phyloP scores from a whole-genome alignment of 2,329 filamentous ascomycete species.

The Hymenoscyphus fraxineus region DNA sequence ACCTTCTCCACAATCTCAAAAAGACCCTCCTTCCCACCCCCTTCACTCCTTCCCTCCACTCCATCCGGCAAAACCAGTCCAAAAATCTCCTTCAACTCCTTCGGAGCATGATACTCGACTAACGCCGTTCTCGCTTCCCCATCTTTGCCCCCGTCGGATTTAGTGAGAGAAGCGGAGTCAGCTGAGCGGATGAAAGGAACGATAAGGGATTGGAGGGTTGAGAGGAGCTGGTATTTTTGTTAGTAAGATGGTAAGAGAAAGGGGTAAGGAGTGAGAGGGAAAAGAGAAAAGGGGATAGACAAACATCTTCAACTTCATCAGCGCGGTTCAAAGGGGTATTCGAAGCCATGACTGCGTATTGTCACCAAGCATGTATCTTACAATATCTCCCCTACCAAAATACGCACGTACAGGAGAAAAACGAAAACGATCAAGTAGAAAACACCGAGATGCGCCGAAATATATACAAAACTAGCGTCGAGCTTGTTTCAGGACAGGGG shows the following conservation, averaged over 20 bases:
- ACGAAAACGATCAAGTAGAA: too few species aligned
- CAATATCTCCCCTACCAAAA: too few species aligned
- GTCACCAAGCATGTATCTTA: too few species aligned
- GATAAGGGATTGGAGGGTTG: constrained; percentile 63
- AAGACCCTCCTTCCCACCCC: constrained; percentile 68
- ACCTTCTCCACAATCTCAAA: constrained; percentile 67
- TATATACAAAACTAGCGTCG: background rate
- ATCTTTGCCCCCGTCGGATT: constrained; percentile 48
- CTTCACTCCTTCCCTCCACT: constrained; percentile 50
- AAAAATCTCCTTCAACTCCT: constrained; percentile 52
- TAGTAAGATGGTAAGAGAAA: constrained; percentile 5
- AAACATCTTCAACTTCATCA: constrained; percentile 4
- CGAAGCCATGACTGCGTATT: background rate
- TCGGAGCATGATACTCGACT: constrained; percentile 59
- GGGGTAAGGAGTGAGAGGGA: background rate
- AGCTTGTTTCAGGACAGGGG: background rate
- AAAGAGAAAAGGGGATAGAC: background rate
- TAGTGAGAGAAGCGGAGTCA: constrained; percentile 57
- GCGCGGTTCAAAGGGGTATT: background rate
- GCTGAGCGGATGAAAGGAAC: constrained; percentile 68
- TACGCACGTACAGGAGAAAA: too few species aligned
- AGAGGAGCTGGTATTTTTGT: constrained; percentile 54
- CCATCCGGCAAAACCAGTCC: background rate
- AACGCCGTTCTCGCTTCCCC: constrained; percentile 52
- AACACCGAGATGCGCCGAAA: background rate